Evolutionary conservation across 2,329 filamentous ascomycete genomes (phyloP), one percentile per base, ranked within the genome.

Genomic region (Monilinia fructicola): DNA sequence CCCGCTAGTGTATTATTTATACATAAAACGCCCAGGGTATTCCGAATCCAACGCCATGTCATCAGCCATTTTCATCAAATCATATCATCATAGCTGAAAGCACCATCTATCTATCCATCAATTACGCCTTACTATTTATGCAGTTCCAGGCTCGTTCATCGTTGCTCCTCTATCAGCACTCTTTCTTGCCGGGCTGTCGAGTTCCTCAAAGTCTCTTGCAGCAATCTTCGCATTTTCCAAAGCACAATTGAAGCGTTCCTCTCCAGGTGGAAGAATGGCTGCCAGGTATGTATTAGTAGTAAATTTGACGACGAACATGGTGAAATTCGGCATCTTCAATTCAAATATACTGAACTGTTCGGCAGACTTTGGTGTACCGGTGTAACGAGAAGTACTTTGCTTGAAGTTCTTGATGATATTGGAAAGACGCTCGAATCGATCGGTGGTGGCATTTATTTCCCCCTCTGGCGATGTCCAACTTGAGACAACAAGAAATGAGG

Each of bases 351-450:
- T 87, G 73, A 94, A 93, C 78, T 93, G 90, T 78, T 92, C 91
- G 5, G 89, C 88, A 70, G 90, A 91, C 64, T 90, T 88, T n/a
- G 90, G 90, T 35, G 90, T 90, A 59, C 90, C 90, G 1, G 90
- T 93, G 78, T 91, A 92, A 72, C 90, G 87, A 66, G 86, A 88
- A 68, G 86, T 85, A 70, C 82, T 87, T 80, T 98, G 94, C 82
- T 98, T 99, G 82, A 98, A 97, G 67, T 94, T 93, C 81, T 99
- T 99, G 80, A 99, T 90, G 75, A 99, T 97, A 78, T 97, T 98
- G 69, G 90, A 95, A 76, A 99, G 91, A 72, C 91, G 90, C 82
- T 99, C 95, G 74, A 97, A 93, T 3, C 95, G 90, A 79, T 99
- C 95, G 61, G 90, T 90, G 69, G 92, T 96, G 1, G 95, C 94